A percentile compares a stretch with the other conserved stretches of the same genome.
phyloP scores from a whole-genome alignment of 1,284 basidiomycete genomes.

The Calocybe gambosa region DNA sequence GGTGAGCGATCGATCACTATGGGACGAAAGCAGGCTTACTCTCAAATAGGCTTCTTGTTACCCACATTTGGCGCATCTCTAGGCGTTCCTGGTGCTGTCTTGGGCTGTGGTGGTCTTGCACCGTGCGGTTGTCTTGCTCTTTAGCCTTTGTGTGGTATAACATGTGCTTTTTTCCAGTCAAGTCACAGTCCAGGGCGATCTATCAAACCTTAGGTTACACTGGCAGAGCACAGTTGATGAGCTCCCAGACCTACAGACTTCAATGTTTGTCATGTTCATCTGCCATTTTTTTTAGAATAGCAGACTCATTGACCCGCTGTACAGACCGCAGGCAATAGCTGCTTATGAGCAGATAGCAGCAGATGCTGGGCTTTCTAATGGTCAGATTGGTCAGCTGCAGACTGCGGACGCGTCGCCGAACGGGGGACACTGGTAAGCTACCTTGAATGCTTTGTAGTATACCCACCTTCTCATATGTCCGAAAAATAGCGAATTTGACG shows the following conservation, averaged over 20 bases:
- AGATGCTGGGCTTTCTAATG: conserved; percentile 12
- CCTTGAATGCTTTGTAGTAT: neutral
- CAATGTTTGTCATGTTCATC: conserved; percentile 15
- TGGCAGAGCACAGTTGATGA: conserved; percentile 21
- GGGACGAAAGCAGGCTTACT: neutral
- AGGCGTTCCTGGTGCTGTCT: conserved; percentile 18
- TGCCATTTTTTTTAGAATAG: neutral
- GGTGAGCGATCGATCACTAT: conserved; percentile 13
- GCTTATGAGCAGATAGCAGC: conserved; percentile 19
- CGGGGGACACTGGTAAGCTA: conserved; percentile 20
- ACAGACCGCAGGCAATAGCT: conserved; percentile 17
- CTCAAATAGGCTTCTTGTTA: conserved; percentile 19
- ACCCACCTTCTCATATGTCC: neutral
- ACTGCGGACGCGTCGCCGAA: conserved; percentile 19
- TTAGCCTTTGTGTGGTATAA: neutral
- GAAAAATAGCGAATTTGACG: conserved; percentile 22
- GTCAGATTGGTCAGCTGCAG: conserved; percentile 15
- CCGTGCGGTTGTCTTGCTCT: conserved; percentile 16
- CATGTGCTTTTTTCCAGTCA: conserved; percentile 12
- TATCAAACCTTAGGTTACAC: conserved; percentile 18
- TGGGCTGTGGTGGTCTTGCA: conserved; percentile 20
- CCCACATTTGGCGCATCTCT: conserved; percentile 20
- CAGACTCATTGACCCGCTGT: neutral
- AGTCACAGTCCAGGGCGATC: conserved; percentile 20
- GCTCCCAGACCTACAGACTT: conserved; percentile 15